Conservation (phyloP, 257 asterid species). For the Linaria vulgaris region DNA sequence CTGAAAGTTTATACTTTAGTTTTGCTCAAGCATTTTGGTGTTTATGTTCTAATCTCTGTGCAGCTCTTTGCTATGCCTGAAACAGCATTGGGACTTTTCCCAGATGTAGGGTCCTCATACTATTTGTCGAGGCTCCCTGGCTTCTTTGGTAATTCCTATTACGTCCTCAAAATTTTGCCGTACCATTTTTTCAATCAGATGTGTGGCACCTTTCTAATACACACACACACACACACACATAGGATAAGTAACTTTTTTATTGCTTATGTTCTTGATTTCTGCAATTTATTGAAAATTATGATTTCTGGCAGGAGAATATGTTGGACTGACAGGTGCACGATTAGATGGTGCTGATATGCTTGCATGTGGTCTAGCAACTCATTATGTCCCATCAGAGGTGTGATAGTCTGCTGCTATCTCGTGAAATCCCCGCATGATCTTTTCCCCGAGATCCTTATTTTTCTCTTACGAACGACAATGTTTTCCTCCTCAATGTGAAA, state of each 20-base stretch:
- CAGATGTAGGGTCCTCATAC: conserved; percentile 89
- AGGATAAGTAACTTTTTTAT: too few relatives aligned
- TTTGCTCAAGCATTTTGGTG: conserved; percentile 16
- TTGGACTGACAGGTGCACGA: conserved; percentile 77
- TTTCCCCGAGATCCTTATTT: too few relatives aligned
- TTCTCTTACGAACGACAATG: too few relatives aligned
- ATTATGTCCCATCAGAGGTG: conserved; percentile 74
- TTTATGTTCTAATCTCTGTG: conserved; percentile 24
- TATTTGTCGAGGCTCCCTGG: conserved; percentile 86
- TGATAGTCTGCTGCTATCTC: not conserved
- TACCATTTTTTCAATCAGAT: not conserved
- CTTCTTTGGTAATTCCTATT: conserved; percentile 61
- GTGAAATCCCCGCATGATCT: not conserved
- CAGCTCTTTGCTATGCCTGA: conserved; percentile 99
- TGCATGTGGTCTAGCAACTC: conserved; percentile 87
- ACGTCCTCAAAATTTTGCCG: not conserved
- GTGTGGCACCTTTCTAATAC: not conserved
- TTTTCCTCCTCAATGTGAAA: too few relatives aligned
- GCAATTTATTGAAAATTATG: conserved; percentile 9
- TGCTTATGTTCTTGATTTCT: not conserved
- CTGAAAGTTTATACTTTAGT: not conserved
- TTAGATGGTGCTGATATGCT: conserved; percentile 94
- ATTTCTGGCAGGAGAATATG: conserved; percentile 76
- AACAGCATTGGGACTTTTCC: conserved; percentile 86
- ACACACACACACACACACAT: not conserved